Percentiles rank a stretch among this genome's conserved stretches.
Evolutionary conservation across 805 yeast species (phyloP).

Genomic region (Metschnikowia sp.): DNA sequence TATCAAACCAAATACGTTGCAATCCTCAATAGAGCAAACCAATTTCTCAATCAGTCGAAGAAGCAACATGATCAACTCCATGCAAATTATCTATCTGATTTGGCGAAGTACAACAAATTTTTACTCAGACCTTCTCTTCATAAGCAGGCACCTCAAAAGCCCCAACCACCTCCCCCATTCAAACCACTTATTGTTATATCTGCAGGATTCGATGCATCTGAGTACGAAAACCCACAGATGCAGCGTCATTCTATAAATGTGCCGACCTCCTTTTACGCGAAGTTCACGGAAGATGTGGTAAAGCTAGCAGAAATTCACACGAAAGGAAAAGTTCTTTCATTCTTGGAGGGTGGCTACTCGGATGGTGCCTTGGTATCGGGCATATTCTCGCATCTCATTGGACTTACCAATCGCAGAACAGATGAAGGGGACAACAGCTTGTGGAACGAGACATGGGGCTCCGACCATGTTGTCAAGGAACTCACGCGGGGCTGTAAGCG

Average conservation of each 20-base stretch:
- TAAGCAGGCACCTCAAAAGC: constrained; percentile 26
- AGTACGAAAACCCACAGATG: constrained; percentile 78
- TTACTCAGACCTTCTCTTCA: constrained; percentile 30
- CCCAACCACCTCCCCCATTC: constrained; percentile 35
- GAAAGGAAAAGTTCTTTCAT: constrained; percentile 59
- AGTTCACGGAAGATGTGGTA: constrained; percentile 71
- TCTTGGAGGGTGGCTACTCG: constrained; percentile 84
- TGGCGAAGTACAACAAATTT: constrained; percentile 31
- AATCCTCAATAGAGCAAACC: constrained; percentile 62
- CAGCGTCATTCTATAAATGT: constrained; percentile 80
- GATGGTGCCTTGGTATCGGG: constrained; percentile 80
- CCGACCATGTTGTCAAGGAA: constrained; percentile 59
- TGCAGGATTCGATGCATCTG: constrained; percentile 88
- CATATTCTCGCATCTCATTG: constrained; percentile 72
- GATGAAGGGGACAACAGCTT: constrained; percentile 25
- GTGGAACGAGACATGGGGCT: constrained; percentile 68
- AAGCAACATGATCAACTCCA: constrained; percentile 39
- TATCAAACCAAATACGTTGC: constrained; percentile 61
- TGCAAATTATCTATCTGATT: constrained; percentile 24
- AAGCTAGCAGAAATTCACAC: constrained; percentile 61
- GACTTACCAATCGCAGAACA: constrained; percentile 47
- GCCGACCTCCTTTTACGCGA: constrained; percentile 74
- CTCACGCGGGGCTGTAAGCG: constrained; percentile 65
- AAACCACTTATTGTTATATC: constrained; percentile 63
- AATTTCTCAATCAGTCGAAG: constrained; percentile 52